Base-by-base conservation (phyloP, 345 rosid species). In the Laguncularia racemosa region DNA sequence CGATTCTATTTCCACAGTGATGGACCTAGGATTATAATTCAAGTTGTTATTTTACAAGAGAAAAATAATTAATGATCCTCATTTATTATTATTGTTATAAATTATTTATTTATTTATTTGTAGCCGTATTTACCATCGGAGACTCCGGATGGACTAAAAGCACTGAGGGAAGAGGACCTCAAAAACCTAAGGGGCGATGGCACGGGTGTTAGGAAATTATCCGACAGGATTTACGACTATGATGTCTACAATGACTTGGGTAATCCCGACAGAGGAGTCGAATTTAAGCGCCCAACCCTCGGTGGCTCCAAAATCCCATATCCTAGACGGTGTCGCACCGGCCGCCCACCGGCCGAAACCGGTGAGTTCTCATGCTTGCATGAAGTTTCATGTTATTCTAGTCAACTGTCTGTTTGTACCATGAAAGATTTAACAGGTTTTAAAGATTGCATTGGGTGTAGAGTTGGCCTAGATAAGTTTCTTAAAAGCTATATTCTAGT, bases 251-350 rank as follows among this genome's bases (percentile, higher is more conserved):
- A 95, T 66, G 99, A 95, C 69, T 62, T 95, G 64, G 99, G 99
- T 46, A 95, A 90, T 58, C 97, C 99, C 0, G 99, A 95, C 71
- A 82, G 47, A 58, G 84, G 88, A 0, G 51, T 55, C 11, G 89
- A 81, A 13, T 82, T 73, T 21, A 72, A 71, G 13, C 81, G 99
- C 50, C 97, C 96, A 1, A 52, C 47, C 11, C 84, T 95, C 3
- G 99, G 99, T 1, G 96, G 97, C 23, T 67, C 73, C 16, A 63
- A 68, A 16, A 66, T 76, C 19, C 92, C 96, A 12, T 95, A 80
- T 62, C 99, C 99, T 8, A 85, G 97, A 69, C 76, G 99, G 44
- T 95, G 99, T 66, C 90, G 93, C 6, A 95, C 97, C 0, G 99
- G 99, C 48, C 96, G 99, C 16, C 16, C 14, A 20, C 76, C 91